phyloP scores from a whole-genome alignment of 2,329 filamentous ascomycete genomes.

The Fusarium poae region DNA sequence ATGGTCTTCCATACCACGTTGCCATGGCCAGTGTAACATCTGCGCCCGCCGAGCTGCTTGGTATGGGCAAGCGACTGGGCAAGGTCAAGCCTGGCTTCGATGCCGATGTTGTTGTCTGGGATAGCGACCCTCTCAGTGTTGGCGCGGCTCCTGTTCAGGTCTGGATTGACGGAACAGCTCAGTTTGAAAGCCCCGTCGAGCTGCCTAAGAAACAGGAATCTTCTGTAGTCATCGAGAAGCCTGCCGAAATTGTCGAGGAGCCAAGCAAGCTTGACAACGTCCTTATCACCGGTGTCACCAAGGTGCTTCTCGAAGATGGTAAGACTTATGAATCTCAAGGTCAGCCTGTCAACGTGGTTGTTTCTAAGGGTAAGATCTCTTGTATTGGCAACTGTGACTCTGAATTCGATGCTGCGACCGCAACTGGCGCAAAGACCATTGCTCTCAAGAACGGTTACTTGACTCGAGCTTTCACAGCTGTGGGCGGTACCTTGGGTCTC shows the following conservation, averaged over 20 bases:
- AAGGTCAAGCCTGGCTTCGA: slow-evolving; percentile 73
- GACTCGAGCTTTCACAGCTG: slow-evolving; percentile 70
- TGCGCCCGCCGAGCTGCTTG: slow-evolving; percentile 69
- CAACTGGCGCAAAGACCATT: slow-evolving; percentile 56
- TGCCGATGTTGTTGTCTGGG: slow-evolving; percentile 73
- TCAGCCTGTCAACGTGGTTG: slow-evolving; percentile 61
- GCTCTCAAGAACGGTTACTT: slow-evolving; percentile 70
- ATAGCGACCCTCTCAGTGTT: slow-evolving; percentile 71
- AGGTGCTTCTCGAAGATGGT: slow-evolving; percentile 63
- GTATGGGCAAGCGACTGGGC: slow-evolving; percentile 68
- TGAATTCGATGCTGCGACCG: slow-evolving; percentile 57
- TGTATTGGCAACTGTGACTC: slow-evolving; percentile 67
- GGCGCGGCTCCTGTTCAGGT: slow-evolving; percentile 72
- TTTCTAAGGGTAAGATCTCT: slow-evolving; percentile 65
- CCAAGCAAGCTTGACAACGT: slow-evolving; percentile 56
- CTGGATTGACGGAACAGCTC: slow-evolving; percentile 72
- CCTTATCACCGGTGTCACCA: slow-evolving; percentile 69
- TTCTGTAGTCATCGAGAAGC: slow-evolving; percentile 56
- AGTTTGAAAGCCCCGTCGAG: slow-evolving; percentile 66
- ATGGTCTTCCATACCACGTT: slow-evolving; percentile 71
- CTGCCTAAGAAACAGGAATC: slow-evolving; percentile 62
- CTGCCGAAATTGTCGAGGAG: slow-evolving; percentile 59
- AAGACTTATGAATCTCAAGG: slow-evolving; percentile 52
- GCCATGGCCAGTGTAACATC: slow-evolving; percentile 70
- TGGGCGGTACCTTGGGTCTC: slow-evolving; percentile 71